These are phyloP conservation scores for Debaryomyces hansenii DNA, from an alignment of 805 yeast species.

Conservation along the genomic window DNA sequence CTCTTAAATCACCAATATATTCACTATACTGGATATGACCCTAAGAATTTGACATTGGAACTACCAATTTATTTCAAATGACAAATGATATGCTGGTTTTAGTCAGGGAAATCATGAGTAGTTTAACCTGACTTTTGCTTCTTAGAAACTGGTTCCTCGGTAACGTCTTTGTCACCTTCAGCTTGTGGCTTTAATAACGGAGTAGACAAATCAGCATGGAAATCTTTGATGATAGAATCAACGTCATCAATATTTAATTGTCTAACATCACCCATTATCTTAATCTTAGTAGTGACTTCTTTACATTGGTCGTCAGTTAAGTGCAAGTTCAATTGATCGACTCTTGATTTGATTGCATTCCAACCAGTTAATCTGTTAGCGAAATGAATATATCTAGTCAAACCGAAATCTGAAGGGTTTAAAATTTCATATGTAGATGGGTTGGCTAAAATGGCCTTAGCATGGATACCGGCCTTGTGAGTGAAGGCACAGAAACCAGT, in stretches of 20 bases:
- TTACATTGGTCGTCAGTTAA: conserved; percentile 58
- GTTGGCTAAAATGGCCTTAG: conserved; percentile 61
- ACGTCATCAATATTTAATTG: conserved; percentile 61
- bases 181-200: conserved; percentile 25
- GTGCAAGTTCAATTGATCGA: conserved; percentile 57
- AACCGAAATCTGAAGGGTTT: conserved; percentile 58
- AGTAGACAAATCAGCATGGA: conserved; percentile 44
- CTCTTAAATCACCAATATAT: neutral
- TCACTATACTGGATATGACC: neutral
- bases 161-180: conserved; percentile 18
- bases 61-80: neutral
- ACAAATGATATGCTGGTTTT: neutral
- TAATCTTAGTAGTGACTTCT: conserved; percentile 54
- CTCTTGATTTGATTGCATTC: conserved; percentile 63
- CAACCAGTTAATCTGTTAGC: conserved; percentile 64
- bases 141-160: conserved; percentile 34
- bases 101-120: neutral
- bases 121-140: conserved; percentile 16
- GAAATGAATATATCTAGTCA: conserved; percentile 60
- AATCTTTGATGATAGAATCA: conserved; percentile 57
- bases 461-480: conserved; percentile 65
- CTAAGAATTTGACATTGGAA: neutral
- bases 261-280: conserved; percentile 59
- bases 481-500: conserved; percentile 67
- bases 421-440: conserved; percentile 64